A percentile compares a stretch with the other conserved stretches of the same genome.
Evolutionary conservation across 2,329 filamentous ascomycete species (phyloP).

Genomic region (Pseudovirgaria hyperparasitica): DNA sequence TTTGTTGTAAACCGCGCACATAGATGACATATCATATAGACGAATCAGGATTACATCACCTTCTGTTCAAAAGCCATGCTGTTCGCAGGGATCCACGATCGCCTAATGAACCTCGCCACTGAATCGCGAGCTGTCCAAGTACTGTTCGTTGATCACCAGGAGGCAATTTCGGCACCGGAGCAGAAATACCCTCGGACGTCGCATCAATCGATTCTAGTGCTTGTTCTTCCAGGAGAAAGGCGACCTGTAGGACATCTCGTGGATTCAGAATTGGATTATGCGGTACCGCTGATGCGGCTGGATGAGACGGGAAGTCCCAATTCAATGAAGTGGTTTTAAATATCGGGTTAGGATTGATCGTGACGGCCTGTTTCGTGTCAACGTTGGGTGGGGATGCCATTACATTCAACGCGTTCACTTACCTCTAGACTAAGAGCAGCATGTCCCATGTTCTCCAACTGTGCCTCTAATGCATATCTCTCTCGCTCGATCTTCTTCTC

Average conservation of each 20-base stretch:
- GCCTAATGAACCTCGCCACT: conserved; percentile 84
- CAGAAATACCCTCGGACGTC: too few species aligned
- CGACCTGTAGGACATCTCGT: conserved; percentile 52
- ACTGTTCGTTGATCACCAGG: conserved; percentile 37
- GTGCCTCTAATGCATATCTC: conserved; percentile 74
- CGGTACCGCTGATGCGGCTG: conserved; percentile 15
- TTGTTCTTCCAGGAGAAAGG: conserved; percentile 48
- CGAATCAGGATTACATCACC: conserved; percentile 10
- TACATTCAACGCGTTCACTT: too few species aligned
- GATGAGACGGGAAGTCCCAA: conserved; percentile 40
- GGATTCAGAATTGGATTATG: conserved; percentile 40
- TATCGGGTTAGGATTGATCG: conserved; percentile 37
- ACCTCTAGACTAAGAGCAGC: conserved; percentile 67
- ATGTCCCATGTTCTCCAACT: conserved; percentile 90
- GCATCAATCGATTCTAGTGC: conserved; percentile 32
- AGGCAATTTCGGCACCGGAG: conserved; percentile 7
- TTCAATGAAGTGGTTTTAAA: conserved; percentile 42
- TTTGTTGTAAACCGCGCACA: not conserved
- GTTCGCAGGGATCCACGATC: conserved; percentile 80
- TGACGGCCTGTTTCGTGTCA: conserved; percentile 26
- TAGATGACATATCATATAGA: not conserved
- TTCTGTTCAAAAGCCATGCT: conserved; percentile 49
- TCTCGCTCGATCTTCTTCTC: conserved; percentile 28
- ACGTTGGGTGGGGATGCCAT: not conserved
- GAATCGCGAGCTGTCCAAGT: conserved; percentile 72